These are phyloP conservation scores for Calycina herbarum DNA, from an alignment of 2,329 filamentous ascomycete genomes.

Conservation along the genomic window DNA sequence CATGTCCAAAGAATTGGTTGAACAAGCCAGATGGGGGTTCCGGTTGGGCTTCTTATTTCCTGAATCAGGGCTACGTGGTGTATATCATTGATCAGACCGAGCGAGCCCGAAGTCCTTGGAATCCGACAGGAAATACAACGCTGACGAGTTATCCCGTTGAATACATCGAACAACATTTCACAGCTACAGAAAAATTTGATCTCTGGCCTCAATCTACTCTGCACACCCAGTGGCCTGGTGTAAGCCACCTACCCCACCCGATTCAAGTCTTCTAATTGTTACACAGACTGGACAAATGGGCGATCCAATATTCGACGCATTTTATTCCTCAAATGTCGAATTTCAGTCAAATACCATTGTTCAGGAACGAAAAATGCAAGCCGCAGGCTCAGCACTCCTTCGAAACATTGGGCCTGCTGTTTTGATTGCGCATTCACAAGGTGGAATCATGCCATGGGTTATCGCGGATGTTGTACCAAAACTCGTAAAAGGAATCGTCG, in stretches of 20 bases:
- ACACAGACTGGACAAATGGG: conserved; percentile 27
- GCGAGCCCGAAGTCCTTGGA: conserved; percentile 28
- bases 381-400: conserved; percentile 41
- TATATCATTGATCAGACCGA: conserved; percentile 42
- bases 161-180: conserved; percentile 33
- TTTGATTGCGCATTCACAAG: conserved; percentile 45
- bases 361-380: conserved; percentile 42
- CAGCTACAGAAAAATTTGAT: conserved; percentile 24
- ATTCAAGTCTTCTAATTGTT: not conserved
- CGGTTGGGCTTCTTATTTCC: conserved; percentile 50
- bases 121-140: conserved; percentile 20
- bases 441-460: conserved; percentile 44
- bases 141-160: conserved; percentile 23
- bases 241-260: conserved; percentile 11
- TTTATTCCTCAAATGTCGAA: conserved; percentile 43
- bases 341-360: conserved; percentile 38
- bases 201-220: conserved; percentile 39
- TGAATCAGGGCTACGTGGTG: conserved; percentile 46
- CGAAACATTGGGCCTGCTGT: conserved; percentile 27
- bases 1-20: conserved; percentile 41
- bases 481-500: conserved; percentile 44
- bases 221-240: conserved; percentile 44
- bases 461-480: conserved; percentile 44
- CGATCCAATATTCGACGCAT: conserved; percentile 31
- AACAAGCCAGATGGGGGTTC: conserved; percentile 48